Percentiles rank a stretch among this genome's conserved stretches.
phyloP scores from a whole-genome alignment of 2,329 filamentous ascomycete species.

The Hypoxylon sp. region DNA sequence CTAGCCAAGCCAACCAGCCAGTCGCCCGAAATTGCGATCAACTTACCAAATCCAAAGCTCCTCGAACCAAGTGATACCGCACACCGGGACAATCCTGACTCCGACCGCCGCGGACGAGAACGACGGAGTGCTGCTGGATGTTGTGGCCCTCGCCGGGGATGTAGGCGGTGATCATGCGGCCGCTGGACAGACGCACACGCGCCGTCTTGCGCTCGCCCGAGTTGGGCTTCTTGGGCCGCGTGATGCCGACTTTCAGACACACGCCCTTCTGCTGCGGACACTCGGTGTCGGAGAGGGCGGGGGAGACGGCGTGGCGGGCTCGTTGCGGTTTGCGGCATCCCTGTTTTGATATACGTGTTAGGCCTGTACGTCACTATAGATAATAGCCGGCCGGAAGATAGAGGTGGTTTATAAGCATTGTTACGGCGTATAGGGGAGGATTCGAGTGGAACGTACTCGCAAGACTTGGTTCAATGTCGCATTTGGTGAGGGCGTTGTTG shows the following conservation, averaged over 20 bases:
- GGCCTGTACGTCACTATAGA: too few relatives aligned
- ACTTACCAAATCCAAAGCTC: constrained; percentile 90
- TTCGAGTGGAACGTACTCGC: constrained; percentile 52
- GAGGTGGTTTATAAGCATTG: too few relatives aligned
- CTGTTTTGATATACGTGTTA: too few relatives aligned
- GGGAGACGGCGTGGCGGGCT: constrained; percentile 86
- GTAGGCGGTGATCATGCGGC: constrained; percentile 88
- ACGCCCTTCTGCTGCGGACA: constrained; percentile 93
- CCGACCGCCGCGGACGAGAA: constrained; percentile 91
- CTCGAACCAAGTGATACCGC: constrained; percentile 91
- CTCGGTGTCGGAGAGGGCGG: constrained; percentile 74
- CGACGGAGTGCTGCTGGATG: constrained; percentile 98
- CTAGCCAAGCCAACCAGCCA: too few relatives aligned
- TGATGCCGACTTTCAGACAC: constrained; percentile 91
- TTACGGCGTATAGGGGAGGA: too few relatives aligned
- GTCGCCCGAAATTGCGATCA: constrained; percentile 2
- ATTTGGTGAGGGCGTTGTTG: constrained; percentile 62
- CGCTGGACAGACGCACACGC: constrained; percentile 86
- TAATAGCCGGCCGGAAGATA: too few relatives aligned
- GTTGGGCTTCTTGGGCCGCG: constrained; percentile 98
- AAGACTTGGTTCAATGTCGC: constrained; percentile 80
- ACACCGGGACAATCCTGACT: constrained; percentile 99
- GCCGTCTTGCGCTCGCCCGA: constrained; percentile 97
- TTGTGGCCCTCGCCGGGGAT: constrained; percentile 98
- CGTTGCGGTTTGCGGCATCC: constrained; percentile 82